Base-by-base conservation (phyloP, 192 early-diverging fungal genomes). In the Jimgerdemannia lactiflua region DNA sequence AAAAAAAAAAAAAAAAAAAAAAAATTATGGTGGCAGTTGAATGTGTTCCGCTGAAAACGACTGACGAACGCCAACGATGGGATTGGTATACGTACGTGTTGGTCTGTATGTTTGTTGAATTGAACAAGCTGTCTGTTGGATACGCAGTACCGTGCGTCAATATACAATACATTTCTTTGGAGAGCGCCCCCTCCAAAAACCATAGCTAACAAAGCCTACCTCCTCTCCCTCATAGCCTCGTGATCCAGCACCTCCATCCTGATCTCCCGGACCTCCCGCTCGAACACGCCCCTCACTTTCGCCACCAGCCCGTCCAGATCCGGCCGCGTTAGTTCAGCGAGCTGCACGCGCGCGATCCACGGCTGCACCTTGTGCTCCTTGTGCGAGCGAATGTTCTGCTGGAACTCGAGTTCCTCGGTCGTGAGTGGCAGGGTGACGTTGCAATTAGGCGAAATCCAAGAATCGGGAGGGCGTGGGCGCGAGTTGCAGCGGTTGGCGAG, bases 401-500 rank as follows among this genome's bases (percentile, higher is more conserved):
- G 81, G n/a, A 78, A 74, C 3, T 77, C 68, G 20, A 79, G 67
- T 71, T 83, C 70, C 69, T 77, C 75, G 40, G 76, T 66, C 0
- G 81, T 77, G 29, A 74, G 68, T 18, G 86, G 76, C 20, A 88
- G 65, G 0, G 83, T 78, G 4, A 80, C 67, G 42, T 88, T 88
- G 70, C 81, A 49, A 74, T 88, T 85, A 63, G 78, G 63, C 8
- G 77, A 77, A 70, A 76, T 78, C 42, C 76, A 78, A 3, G 78
- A 43, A 1, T 78, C 66, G 18, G 42, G 59, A 18, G 84, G 81
- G 72, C 78, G 80, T 3, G 93, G 93, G 29, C 90, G 75, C 17
- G 89, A 77, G 76, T 93, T 93, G 75, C 93, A 94, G 14, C 81
- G 81, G 20, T 74, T 81, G 19, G 78, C 82, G 79, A 94, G 75